Evolutionary conservation across 345 rosid species (phyloP).

Genomic region (Eucalyptus curtisii): DNA sequence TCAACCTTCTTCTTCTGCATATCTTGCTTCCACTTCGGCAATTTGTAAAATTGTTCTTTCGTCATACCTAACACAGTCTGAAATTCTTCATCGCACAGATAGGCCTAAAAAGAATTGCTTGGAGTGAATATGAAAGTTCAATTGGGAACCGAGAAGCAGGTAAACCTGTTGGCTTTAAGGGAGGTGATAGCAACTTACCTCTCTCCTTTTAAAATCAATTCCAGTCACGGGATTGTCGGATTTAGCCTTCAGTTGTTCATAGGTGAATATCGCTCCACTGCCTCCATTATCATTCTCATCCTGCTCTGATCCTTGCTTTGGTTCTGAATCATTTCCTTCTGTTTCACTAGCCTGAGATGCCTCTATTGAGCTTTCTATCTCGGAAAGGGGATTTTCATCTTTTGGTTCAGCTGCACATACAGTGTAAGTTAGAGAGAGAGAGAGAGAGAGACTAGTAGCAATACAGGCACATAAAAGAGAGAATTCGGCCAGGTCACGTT

Average conservation of each 20-base stretch:
- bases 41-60: constrained; percentile 67
- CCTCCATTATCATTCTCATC: constrained; percentile 20
- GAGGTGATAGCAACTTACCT: constrained; percentile 36
- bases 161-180: not conserved
- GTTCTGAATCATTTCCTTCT: constrained; percentile 11
- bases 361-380: constrained; percentile 17
- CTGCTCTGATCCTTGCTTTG: constrained; percentile 27
- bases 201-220: constrained; percentile 87
- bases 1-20: constrained; percentile 75
- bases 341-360: constrained; percentile 29
- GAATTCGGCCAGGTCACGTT: not conserved
- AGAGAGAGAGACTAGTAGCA: not conserved
- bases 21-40: constrained; percentile 99
- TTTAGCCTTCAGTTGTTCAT: constrained; percentile 75
- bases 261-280: constrained; percentile 43
- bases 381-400: constrained; percentile 8
- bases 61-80: constrained; percentile 51
- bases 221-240: constrained; percentile 85
- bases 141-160: not conserved
- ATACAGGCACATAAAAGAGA: not conserved
- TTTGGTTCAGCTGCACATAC: constrained; percentile 24
- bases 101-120: constrained; percentile 37
- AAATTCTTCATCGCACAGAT: constrained; percentile 80
- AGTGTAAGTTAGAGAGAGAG: not conserved
- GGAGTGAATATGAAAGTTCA: not conserved